Percentiles rank a stretch among this genome's conserved stretches.
These are phyloP conservation scores for Silene noctiflora DNA, from an alignment of 179 eudicot species.

Conservation along the genomic window DNA sequence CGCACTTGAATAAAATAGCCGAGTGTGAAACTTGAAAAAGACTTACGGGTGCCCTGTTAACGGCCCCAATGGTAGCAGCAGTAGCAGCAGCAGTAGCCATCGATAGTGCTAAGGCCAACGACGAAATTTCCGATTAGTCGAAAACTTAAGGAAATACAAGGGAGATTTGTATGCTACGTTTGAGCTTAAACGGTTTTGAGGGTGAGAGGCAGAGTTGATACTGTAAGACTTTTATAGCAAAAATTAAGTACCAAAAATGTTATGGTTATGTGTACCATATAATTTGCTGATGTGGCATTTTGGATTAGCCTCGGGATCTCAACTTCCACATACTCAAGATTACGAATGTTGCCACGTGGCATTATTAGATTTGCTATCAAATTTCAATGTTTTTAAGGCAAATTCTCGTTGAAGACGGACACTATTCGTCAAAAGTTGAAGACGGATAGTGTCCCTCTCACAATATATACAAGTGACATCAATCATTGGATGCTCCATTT, in stretches of 20 bases:
- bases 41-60: slow-evolving; percentile 63
- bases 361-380: background rate
- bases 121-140: slow-evolving; percentile 1
- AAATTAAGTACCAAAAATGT: background rate
- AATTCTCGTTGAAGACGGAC: too few species aligned
- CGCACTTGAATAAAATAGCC: too few species aligned
- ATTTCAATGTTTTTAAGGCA: too few species aligned
- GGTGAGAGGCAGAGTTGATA: background rate
- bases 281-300: slow-evolving; percentile 16
- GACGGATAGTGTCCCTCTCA: too few species aligned
- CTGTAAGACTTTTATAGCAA: background rate
- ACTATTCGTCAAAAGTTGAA: too few species aligned
- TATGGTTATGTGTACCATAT: slow-evolving; percentile 36
- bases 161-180: background rate
- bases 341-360: slow-evolving; percentile 56
- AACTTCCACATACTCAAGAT: slow-evolving; percentile 82
- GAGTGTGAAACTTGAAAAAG: background rate
- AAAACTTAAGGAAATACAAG: background rate
- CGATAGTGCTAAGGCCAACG: slow-evolving; percentile 14
- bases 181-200: background rate
- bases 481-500: too few species aligned
- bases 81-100: slow-evolving; percentile 77
- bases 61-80: slow-evolving; percentile 72
- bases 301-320: slow-evolving; percentile 42
- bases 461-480: too few species aligned